Evolutionary conservation across 1,284 basidiomycete genomes (phyloP).

Genomic region (Leucoagaricus sp.): DNA sequence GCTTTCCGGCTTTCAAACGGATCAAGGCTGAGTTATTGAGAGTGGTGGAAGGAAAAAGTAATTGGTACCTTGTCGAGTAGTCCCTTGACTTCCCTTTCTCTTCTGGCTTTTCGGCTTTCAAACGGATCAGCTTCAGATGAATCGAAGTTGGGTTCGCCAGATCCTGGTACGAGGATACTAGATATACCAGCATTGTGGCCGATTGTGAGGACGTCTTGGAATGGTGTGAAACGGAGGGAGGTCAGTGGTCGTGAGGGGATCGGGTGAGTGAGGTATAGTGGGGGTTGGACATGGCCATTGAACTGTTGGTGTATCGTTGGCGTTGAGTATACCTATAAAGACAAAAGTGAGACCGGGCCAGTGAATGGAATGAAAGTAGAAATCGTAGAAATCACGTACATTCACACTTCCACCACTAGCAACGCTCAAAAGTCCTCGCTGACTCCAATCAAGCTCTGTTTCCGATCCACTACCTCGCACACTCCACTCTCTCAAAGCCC

Average conservation of each 20-base stretch:
- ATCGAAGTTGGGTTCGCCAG: conserved; percentile 96
- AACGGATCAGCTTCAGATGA: conserved; percentile 93
- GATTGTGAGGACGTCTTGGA: conserved; percentile 89
- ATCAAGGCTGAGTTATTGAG: no score
- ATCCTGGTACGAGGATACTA: conserved; percentile 86
- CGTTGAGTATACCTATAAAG: conserved; percentile 71
- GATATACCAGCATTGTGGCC: conserved; percentile 77
- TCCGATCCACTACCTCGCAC: conserved; percentile 40
- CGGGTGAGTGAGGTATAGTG: conserved; percentile 84
- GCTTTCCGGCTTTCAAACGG: conserved; percentile 89
- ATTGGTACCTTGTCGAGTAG: conserved; percentile 91
- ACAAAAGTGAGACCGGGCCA: not conserved
- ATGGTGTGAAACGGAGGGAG: conserved; percentile 83
- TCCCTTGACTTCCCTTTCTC: conserved; percentile 90
- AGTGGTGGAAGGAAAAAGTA: no score
- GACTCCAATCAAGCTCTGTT: conserved; percentile 72
- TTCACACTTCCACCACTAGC: conserved; percentile 83
- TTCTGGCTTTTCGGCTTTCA: conserved; percentile 80
- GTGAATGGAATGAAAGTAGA: not conserved
- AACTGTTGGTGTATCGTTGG: conserved; percentile 64
- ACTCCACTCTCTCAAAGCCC: conserved; percentile 80
- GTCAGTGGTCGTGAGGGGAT: conserved; percentile 70
- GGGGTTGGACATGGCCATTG: conserved; percentile 57
- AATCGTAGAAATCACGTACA: conserved; percentile 46
- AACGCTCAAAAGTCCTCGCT: conserved; percentile 83